Evolutionary conservation across 805 yeast species (phyloP).

Genomic region (Cyberlindnera xylosilytica): DNA sequence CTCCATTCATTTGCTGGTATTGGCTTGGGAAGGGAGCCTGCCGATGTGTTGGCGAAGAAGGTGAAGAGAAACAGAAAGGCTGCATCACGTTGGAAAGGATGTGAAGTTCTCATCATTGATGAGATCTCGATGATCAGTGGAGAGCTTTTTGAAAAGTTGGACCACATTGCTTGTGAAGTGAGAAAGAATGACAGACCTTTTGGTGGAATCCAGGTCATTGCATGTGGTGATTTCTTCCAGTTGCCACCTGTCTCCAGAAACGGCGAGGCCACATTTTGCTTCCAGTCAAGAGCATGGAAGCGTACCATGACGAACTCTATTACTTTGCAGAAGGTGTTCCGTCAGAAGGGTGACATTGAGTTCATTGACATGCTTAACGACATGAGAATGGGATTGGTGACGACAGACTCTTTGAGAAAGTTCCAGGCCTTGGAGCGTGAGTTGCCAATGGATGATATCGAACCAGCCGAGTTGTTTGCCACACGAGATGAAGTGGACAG

Average conservation of each 20-base stretch:
- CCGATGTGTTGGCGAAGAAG: slow-evolving; percentile 44
- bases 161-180: slow-evolving; percentile 53
- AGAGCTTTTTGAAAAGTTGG: slow-evolving; percentile 57
- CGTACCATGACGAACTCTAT: slow-evolving; percentile 54
- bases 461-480: slow-evolving; percentile 72
- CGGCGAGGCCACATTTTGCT: slow-evolving; percentile 50
- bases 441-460: slow-evolving; percentile 54
- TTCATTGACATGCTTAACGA: slow-evolving; percentile 76
- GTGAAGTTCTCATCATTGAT: slow-evolving; percentile 66
- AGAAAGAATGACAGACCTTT: slow-evolving; percentile 52
- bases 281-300: slow-evolving; percentile 64
- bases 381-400: slow-evolving; percentile 61
- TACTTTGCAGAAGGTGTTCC: slow-evolving; percentile 60
- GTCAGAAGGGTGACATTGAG: slow-evolving; percentile 71
- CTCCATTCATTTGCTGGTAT: slow-evolving; percentile 76
- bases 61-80: slow-evolving; percentile 51
- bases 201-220: slow-evolving; percentile 76
- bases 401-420: slow-evolving; percentile 42
- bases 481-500: slow-evolving; percentile 69
- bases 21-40: slow-evolving; percentile 63
- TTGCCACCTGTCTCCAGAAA: slow-evolving; percentile 60
- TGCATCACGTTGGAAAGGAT: slow-evolving; percentile 49
- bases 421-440: slow-evolving; percentile 53
- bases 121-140: slow-evolving; percentile 84
- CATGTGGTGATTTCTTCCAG: slow-evolving; percentile 82